phyloP scores from a whole-genome alignment of 202 grass and related monocot species.

The Panicum hallii region DNA sequence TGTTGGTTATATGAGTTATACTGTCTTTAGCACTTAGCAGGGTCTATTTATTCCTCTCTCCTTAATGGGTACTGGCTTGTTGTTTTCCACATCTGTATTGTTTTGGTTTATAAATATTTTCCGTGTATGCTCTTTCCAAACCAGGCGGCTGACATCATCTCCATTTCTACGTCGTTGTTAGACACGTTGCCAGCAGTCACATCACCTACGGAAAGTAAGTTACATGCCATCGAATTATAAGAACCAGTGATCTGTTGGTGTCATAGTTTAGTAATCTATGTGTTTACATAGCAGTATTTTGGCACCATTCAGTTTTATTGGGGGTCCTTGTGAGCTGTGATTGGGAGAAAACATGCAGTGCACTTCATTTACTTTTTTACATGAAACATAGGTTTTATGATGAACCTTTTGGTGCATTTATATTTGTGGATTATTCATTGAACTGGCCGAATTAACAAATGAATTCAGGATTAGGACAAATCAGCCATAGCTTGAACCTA shows the following conservation, averaged over 20 bases:
- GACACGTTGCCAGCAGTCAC: conserved; percentile 69
- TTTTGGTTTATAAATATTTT: conserved; percentile 37
- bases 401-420: neutral
- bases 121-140: conserved; percentile 39
- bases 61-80: conserved; percentile 8
- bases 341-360: conserved; percentile 13
- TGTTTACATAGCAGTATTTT: conserved; percentile 21
- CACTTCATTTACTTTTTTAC: conserved; percentile 15
- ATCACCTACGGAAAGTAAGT: conserved; percentile 63
- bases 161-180: conserved; percentile 78
- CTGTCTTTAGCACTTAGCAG: conserved; percentile 30
- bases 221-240: neutral
- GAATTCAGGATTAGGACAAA: neutral
- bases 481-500: neutral
- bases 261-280: neutral
- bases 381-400: neutral
- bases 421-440: neutral
- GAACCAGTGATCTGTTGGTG: neutral
- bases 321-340: conserved; percentile 6
- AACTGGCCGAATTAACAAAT: neutral
- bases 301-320: conserved; percentile 10
- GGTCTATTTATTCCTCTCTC: conserved; percentile 8
- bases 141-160: conserved; percentile 82
- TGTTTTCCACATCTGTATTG: conserved; percentile 29
- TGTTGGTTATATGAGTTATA: conserved; percentile 22